Evolutionary conservation across 108 stramenopile genomes (phyloP).

Genomic region (Mediolabrus comicus): DNA sequence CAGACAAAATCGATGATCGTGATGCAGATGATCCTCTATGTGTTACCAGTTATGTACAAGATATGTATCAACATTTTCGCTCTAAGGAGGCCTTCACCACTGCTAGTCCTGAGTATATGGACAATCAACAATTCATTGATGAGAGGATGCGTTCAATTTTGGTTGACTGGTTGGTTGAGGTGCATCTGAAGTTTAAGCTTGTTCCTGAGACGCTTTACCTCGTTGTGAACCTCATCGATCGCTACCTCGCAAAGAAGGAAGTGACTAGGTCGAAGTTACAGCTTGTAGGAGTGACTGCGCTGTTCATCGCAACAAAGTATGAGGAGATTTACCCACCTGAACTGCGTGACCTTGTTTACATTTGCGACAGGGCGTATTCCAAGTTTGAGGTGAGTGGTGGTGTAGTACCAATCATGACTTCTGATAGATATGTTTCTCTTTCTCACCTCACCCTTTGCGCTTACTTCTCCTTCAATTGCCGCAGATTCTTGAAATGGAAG

Average conservation of each 20-base stretch:
- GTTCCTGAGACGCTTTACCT: constrained; percentile 97
- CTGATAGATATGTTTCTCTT: not conserved
- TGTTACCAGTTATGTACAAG: constrained; percentile 92
- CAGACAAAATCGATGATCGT: constrained; percentile 94
- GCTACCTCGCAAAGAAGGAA: constrained; percentile 76
- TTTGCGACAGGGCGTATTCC: constrained; percentile 95
- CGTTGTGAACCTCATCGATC: constrained; percentile 96
- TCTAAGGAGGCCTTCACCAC: constrained; percentile 73
- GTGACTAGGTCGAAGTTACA: constrained; percentile 90
- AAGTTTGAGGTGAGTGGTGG: constrained; percentile 72
- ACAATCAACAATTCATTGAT: constrained; percentile 85
- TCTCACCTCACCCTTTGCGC: not conserved
- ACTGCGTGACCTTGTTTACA: constrained; percentile 95
- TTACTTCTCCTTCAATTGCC: not conserved
- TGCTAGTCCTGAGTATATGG: constrained; percentile 88
- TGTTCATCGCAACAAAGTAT: constrained; percentile 98
- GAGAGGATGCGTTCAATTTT: constrained; percentile 95
- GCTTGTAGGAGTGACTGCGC: constrained; percentile 96
- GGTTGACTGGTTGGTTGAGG: constrained; percentile 98
- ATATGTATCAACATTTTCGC: constrained; percentile 95
- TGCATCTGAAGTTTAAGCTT: constrained; percentile 98
- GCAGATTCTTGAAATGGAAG: constrained; percentile 93
- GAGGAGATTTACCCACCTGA: constrained; percentile 99
- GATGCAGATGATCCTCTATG: constrained; percentile 93
- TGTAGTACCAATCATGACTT: not conserved